Base-by-base conservation (phyloP, 2,329 filamentous ascomycete genomes). In the Pseudogymnoascus sp. region DNA sequence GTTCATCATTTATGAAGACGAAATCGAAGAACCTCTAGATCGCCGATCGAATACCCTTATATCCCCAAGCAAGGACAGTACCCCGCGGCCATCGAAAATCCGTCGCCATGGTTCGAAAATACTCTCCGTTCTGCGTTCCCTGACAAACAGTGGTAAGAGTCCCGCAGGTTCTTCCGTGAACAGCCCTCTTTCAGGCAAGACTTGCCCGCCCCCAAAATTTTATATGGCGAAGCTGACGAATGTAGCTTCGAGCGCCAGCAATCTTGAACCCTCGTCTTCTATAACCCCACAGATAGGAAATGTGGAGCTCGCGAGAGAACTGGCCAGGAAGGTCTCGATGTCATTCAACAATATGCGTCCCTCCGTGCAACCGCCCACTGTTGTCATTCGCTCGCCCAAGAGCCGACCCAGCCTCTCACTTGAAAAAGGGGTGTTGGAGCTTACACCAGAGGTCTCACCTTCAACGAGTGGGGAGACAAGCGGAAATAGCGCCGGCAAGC, bases 341-440 rank as follows among this genome's bases (percentile, higher is more conserved):
- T 74, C 75, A 21, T 69, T 79, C 21, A 70, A 78, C 53, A 76
- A 75, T 63, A 66, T 68, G 15, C 72, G 75, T 29, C 68, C 75
- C 19, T 40, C 59, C 2, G 17, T 40, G 10, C 50, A 56, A 13
- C 76, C 78, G 31, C 75, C 75, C 4, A 80, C 78, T 1, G 73
- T 80, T 5, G 75, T 82, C 21, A 77, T 76, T 66, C 75, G 78
- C 19, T 67, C 74, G 56, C 71, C 72, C 40, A 79, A 78, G 63
- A 70, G 69, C 37, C 73, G 77, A 37, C 73, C 71, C 11, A 75
- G 75, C 15, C 70, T 68, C 56, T 75, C 76, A 7, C 64, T 73
- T 44, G 75, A 78, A 40, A 75, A 68, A 63, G 66, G 64, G 2
- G 53, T 68, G 19, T n/a, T 67, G 17, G 68, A 70, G 6, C 64